A percentile compares a stretch with the other conserved stretches of the same genome.
These are phyloP conservation scores for Camelina hispida DNA, from an alignment of 345 rosid genomes.

Conservation along the genomic window DNA sequence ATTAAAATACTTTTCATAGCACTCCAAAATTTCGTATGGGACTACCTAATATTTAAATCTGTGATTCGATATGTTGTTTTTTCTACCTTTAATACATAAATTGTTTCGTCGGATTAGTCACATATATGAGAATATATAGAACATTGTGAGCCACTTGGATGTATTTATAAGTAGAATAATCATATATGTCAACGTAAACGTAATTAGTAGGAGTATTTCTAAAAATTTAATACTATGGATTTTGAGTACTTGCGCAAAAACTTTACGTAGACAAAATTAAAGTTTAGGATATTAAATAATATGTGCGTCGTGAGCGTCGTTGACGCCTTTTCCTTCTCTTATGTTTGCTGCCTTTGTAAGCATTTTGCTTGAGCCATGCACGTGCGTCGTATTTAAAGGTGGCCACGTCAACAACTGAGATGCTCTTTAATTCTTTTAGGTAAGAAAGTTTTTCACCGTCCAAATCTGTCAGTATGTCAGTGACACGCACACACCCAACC, in stretches of 20 bases:
- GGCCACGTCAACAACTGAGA: slow-evolving; percentile 25
- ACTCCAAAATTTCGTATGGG: not conserved
- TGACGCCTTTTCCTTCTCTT: slow-evolving; percentile 25
- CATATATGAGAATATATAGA: no score
- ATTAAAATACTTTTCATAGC: not conserved
- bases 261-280: slow-evolving; percentile 1
- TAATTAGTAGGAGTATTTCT: not conserved
- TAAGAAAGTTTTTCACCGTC: slow-evolving; percentile 28
- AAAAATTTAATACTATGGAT: not conserved
- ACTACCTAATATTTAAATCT: not conserved
- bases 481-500: slow-evolving; percentile 21
- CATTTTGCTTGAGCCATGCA: slow-evolving; percentile 36
- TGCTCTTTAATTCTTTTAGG: slow-evolving; percentile 29
- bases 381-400: slow-evolving; percentile 30
- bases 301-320: slow-evolving; percentile 2
- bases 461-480: slow-evolving; percentile 27
- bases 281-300: not conserved
- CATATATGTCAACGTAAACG: slow-evolving; percentile 28
- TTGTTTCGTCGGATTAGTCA: no score
- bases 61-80: not conserved
- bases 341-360: slow-evolving; percentile 14
- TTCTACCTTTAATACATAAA: not conserved
- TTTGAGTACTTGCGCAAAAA: not conserved
- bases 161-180: not conserved
- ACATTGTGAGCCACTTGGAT: slow-evolving; percentile 2